Percentiles rank a stretch among this genome's conserved stretches.
Evolutionary conservation across 805 yeast genomes (phyloP).

Genomic region (Clavispora santaluciae): DNA sequence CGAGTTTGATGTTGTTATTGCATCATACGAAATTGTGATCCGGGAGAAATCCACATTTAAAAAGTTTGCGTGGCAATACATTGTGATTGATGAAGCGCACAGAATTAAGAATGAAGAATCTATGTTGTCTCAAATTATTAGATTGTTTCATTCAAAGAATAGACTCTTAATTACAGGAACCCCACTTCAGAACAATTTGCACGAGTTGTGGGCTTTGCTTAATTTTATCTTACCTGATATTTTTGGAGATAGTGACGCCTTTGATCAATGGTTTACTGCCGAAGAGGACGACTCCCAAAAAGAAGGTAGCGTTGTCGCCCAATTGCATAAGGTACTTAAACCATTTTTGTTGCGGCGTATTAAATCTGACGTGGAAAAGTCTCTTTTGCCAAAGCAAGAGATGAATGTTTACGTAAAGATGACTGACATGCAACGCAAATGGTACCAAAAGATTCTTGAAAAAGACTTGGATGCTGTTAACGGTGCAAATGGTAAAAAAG

Average conservation of each 20-base stretch:
- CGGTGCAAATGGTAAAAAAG: slow-evolving; percentile 72
- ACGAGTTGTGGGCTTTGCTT: slow-evolving; percentile 76
- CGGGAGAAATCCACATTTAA: slow-evolving; percentile 63
- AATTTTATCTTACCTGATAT: slow-evolving; percentile 77
- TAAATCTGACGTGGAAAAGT: slow-evolving; percentile 76
- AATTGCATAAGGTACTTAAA: slow-evolving; percentile 68
- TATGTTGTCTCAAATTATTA: slow-evolving; percentile 64
- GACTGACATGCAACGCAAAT: slow-evolving; percentile 72
- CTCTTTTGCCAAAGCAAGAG: slow-evolving; percentile 71
- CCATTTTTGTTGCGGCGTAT: slow-evolving; percentile 75
- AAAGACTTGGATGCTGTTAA: slow-evolving; percentile 82
- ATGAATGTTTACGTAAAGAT: slow-evolving; percentile 67
- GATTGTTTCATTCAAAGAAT: slow-evolving; percentile 66
- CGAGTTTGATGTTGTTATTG: slow-evolving; percentile 66
- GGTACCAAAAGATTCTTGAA: slow-evolving; percentile 74
- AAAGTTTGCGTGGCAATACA: slow-evolving; percentile 72
- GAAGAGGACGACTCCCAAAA: slow-evolving; percentile 32
- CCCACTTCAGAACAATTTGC: slow-evolving; percentile 74
- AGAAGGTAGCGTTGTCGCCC: slow-evolving; percentile 48
- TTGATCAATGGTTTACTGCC: slow-evolving; percentile 68
- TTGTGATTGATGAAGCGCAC: slow-evolving; percentile 79
- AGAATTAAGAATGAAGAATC: slow-evolving; percentile 76
- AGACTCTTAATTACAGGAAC: slow-evolving; percentile 77
- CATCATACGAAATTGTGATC: slow-evolving; percentile 74
- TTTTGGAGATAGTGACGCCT: slow-evolving; percentile 65